phyloP scores from a whole-genome alignment of 345 rosid species.

The Eucalyptus polybractea region DNA sequence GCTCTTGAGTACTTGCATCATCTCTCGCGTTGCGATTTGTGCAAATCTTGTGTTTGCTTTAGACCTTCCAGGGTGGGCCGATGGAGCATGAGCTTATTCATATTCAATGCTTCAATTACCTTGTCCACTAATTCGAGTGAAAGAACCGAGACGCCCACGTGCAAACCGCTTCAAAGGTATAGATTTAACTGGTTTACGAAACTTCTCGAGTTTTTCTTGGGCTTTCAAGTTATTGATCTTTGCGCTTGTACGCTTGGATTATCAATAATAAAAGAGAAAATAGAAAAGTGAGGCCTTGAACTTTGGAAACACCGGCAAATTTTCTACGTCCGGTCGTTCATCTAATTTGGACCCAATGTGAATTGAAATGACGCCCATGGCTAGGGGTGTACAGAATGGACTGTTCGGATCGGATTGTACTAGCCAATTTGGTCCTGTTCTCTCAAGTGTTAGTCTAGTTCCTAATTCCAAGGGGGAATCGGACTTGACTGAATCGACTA shows the following conservation, averaged over 20 bases:
- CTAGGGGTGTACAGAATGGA: neutral
- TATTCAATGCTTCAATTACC: neutral
- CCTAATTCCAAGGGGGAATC: rapidly evolving
- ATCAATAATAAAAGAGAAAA: neutral
- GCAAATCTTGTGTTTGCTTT: neutral
- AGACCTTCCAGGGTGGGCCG: neutral
- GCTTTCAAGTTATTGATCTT: neutral
- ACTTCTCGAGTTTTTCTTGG: neutral
- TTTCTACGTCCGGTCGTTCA: neutral
- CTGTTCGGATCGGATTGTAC: too few species aligned
- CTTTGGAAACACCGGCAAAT: neutral
- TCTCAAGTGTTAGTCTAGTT: too few species aligned
- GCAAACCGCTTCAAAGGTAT: neutral
- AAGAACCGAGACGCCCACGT: neutral
- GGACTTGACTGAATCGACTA: rapidly evolving
- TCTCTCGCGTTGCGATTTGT: neutral
- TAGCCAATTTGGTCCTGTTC: rapidly evolving
- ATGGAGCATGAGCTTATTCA: neutral
- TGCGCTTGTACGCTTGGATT: neutral
- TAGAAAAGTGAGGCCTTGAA: neutral
- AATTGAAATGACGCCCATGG: neutral
- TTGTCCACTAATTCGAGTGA: neutral
- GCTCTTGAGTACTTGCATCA: rapidly evolving
- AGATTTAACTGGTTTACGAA: neutral
- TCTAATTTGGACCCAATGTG: neutral